These are phyloP conservation scores for Helicostylum pulchrum DNA, from an alignment of 192 early-diverging fungal genomes.

Conservation along the genomic window DNA sequence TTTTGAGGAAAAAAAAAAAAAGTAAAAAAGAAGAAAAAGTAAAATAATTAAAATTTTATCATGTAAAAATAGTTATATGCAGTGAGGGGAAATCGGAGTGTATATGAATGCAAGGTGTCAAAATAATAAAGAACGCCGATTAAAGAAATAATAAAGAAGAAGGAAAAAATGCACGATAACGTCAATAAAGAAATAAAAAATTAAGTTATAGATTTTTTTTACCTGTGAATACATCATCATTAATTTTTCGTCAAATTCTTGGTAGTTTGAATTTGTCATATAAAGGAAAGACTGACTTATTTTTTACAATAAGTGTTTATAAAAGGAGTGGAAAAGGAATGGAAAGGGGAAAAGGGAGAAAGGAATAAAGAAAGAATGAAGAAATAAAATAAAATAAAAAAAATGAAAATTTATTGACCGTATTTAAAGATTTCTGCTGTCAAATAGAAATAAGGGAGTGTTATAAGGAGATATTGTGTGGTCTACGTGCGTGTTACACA, in stretches of 20 bases:
- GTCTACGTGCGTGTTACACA: too few species aligned
- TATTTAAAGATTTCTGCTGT: too few species aligned
- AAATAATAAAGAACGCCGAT: neutral
- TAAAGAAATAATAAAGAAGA: neutral
- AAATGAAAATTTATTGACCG: neutral
- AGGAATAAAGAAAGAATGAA: neutral
- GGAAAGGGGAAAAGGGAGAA: constrained; percentile 13
- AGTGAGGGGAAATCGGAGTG: neutral
- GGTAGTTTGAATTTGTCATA: neutral
- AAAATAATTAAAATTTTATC: neutral
- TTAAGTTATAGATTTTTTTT: too few species aligned
- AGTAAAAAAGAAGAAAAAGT: constrained; percentile 3
- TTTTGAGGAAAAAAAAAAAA: neutral
- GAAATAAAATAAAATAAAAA: constrained; percentile 8
- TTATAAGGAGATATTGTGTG: too few species aligned
- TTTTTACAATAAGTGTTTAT: neutral
- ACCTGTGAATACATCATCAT: too few species aligned
- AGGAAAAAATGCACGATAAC: too few species aligned
- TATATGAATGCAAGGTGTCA: neutral
- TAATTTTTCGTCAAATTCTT: too few species aligned
- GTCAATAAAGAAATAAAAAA: too few species aligned
- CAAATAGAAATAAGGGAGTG: too few species aligned
- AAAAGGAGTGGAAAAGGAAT: constrained; percentile 12
- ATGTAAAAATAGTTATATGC: too few species aligned
- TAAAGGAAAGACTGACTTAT: neutral